Base-by-base conservation (phyloP, 2,329 filamentous ascomycete genomes). In the Scedosporium apiospermum region DNA sequence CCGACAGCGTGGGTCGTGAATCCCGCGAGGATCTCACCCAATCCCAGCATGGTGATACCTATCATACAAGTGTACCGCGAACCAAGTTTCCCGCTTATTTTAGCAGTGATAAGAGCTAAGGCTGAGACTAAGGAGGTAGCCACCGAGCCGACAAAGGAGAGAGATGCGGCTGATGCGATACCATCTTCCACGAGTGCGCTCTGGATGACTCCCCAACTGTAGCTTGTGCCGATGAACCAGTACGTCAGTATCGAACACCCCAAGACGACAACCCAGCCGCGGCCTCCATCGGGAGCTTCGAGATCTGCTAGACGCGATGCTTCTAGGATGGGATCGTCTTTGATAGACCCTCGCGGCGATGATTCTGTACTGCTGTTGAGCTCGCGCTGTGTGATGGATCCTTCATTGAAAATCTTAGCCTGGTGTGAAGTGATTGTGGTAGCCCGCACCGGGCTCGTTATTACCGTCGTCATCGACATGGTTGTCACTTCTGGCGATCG, bases 131-230 rank as follows among this genome's bases (percentile, higher is more conserved):
- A 75, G 0, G 81, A 77, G 1, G 80, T 73, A 7, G 77, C 74
- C 10, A 87, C 67, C 0, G 80, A 82, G 2, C 84, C 84, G 2
- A 87, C 80, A 64, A 85, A 88, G 1, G 82, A 79, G 23, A 88
- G 73, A 0, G 80, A 83, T 0, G 80, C 79, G 0, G 82, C 74
- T 0, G 76, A 75, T 0, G 76, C 76, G 0, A 85, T 70, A 0
- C 75, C 74, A 9, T 78, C 71, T 41, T 79, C 71, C 3, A 85
- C 78, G 0, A 88, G 75, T 0, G 78, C 83, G 4, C 76, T 76
- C 70, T 88, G 85, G 57, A 87, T 73, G 0, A 88, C 77, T 27
- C 84, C 85, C 83, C 84, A 88, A 65, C 77, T 78, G 67, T 84
- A 84, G 7, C 77, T 77, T 0, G 77, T 81, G 60, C 83, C 84